Percentiles rank a stretch among this genome's conserved stretches.
Evolutionary conservation across 2,329 filamentous ascomycete genomes (phyloP).

Genomic region (Eurotiales sp.): DNA sequence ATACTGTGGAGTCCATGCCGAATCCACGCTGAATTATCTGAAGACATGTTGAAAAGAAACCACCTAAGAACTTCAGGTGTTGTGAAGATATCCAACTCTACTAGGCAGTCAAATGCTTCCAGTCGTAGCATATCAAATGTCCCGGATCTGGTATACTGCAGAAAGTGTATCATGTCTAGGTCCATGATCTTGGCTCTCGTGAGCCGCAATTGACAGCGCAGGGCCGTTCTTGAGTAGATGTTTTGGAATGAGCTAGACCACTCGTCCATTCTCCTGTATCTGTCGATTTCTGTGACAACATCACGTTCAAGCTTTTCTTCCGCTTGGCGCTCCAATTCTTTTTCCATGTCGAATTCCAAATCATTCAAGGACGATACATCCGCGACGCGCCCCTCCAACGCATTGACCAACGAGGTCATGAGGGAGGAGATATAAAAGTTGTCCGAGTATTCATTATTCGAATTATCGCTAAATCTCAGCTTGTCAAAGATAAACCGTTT

Average conservation of each 20-base stretch:
- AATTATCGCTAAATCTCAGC: conserved; percentile 90
- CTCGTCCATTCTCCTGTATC: conserved; percentile 62
- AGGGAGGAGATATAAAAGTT: conserved; percentile 82
- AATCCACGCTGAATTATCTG: conserved; percentile 57
- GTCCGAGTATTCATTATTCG: conserved; percentile 81
- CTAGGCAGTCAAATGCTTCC: conserved; percentile 56
- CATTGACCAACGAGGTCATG: conserved; percentile 60
- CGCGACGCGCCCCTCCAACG: conserved; percentile 46
- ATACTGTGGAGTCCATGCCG: conserved; percentile 50
- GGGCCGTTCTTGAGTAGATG: conserved; percentile 58
- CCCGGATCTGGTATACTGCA: conserved; percentile 58
- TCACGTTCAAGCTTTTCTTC: conserved; percentile 55
- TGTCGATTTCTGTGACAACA: conserved; percentile 59
- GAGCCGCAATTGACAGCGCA: conserved; percentile 57
- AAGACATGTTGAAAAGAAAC: conserved; percentile 54
- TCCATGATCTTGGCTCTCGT: conserved; percentile 52
- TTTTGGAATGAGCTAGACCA: conserved; percentile 66
- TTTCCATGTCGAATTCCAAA: conserved; percentile 44
- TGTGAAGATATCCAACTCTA: conserved; percentile 53
- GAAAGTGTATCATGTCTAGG: conserved; percentile 53
- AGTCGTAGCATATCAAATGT: conserved; percentile 60
- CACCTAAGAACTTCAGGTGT: conserved; percentile 52
- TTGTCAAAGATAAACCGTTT: conserved; percentile 85
- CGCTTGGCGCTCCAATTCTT: conserved; percentile 47
- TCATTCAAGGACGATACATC: conserved; percentile 35